Evolutionary conservation across 176 grass and related monocot genomes (phyloP).

Genomic region (Carex pumila): DNA sequence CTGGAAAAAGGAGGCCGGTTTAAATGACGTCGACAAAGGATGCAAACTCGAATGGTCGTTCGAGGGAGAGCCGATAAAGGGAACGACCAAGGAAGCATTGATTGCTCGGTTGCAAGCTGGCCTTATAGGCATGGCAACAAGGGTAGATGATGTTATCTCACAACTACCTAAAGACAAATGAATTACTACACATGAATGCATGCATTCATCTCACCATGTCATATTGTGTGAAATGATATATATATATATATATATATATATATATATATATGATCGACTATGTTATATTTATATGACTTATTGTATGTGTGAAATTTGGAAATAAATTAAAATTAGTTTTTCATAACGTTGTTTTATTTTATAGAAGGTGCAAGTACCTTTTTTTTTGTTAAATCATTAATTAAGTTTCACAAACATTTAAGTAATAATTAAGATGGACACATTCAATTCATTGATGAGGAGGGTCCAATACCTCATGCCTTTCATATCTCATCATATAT

Average conservation of each 20-base stretch:
- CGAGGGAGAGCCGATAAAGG: constrained; percentile 36
- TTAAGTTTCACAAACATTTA: no score
- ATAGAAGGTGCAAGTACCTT: background rate
- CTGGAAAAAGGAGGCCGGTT: background rate
- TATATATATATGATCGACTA: background rate
- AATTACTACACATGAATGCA: background rate
- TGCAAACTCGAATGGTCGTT: constrained; percentile 51
- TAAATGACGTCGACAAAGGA: constrained; percentile 19
- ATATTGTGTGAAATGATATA: background rate
- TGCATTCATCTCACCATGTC: background rate
- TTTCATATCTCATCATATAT: no score
- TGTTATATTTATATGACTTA: background rate
- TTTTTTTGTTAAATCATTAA: background rate
- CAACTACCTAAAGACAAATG: background rate
- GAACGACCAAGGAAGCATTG: constrained; percentile 37
- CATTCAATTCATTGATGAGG: background rate
- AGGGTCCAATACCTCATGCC: no score
- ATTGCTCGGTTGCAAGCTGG: constrained; percentile 23
- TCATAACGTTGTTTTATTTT: background rate
- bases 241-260: no score
- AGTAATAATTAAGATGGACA: background rate
- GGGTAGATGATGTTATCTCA: constrained; percentile 25
- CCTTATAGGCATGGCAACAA: constrained; percentile 34
- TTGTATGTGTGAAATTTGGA: constrained; percentile 5
- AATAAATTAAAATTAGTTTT: background rate